These are phyloP conservation scores for Colletotrichum graminicola DNA, from an alignment of 2,329 filamentous ascomycete genomes.

Conservation along the genomic window DNA sequence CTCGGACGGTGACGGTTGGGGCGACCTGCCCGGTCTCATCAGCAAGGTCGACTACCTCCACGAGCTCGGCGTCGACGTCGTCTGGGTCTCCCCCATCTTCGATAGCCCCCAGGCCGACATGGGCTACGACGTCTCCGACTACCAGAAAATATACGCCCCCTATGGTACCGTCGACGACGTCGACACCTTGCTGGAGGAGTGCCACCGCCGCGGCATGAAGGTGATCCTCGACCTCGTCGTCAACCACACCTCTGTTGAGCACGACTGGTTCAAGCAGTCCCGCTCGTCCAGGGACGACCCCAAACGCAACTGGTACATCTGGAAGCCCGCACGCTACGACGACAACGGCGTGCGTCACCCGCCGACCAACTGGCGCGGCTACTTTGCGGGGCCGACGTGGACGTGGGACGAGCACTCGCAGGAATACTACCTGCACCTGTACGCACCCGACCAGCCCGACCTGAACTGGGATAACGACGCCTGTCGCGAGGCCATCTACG, in stretches of 20 bases:
- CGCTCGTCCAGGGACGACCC: constrained; percentile 62
- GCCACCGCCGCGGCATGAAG: constrained; percentile 72
- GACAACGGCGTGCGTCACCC: constrained; percentile 65
- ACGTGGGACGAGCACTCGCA: constrained; percentile 63
- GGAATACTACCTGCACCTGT: constrained; percentile 72
- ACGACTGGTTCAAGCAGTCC: constrained; percentile 70
- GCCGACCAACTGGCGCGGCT: constrained; percentile 68
- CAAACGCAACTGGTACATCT: constrained; percentile 75
- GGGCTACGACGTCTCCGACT: constrained; percentile 81
- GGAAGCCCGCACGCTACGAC: constrained; percentile 69
- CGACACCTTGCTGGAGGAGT: constrained; percentile 70
- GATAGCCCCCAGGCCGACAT: constrained; percentile 74
- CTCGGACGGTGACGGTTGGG: constrained; percentile 71
- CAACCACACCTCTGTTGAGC: constrained; percentile 73
- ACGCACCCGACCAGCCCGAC: constrained; percentile 78
- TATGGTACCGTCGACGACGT: constrained; percentile 78
- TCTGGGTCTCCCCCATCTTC: constrained; percentile 68
- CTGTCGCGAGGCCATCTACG: constrained; percentile 75
- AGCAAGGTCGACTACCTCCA: constrained; percentile 74
- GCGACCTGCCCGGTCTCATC: constrained; percentile 74
- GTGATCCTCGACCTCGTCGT: constrained; percentile 80
- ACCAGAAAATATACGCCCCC: constrained; percentile 72
- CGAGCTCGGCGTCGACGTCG: constrained; percentile 70
- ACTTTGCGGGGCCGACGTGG: constrained; percentile 64
- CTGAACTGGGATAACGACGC: constrained; percentile 81